Base-by-base conservation (phyloP, 1,284 basidiomycete species). In the Malassezia vespertilionis region DNA sequence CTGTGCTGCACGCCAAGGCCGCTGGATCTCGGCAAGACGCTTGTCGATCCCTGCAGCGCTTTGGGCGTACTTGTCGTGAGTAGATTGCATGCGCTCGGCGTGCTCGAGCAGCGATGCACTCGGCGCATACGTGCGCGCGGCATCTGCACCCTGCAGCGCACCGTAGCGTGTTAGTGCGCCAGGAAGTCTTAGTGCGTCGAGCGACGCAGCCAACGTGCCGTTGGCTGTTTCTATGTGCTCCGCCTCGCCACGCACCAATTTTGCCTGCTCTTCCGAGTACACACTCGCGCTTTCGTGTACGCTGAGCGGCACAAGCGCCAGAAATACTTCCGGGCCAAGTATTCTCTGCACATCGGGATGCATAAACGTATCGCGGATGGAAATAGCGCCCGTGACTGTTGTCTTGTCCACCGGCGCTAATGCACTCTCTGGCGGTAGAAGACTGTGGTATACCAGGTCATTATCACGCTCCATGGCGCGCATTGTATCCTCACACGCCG, bases 231-330 rank as follows among this genome's bases (percentile, higher is more conserved):
- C 89, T 0, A 81, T 81, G 36, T 82, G 79, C 75, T 96, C 90
- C 1, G 84, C 82, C 69, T 96, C 90, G 2, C 77, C 80, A 30
- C 93, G 78, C 1, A 88, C 86, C 20, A 99, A 76, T 73, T 97
- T 96, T 12, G 91, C 93, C 74, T 97, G 96, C 74, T 99, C 93
- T 71, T 99, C 91, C 1, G 87, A 91, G 72, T 97, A 99, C 14
- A 97, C 81, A 47, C 83, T 86, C 5, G 93, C 90, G 57, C 84
- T 86, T 73, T 96, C 89, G 71, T 96, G 90, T 4, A 99, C 89
- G 53, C 85, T 86, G 26, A 97, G 75, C 6, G 93, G 91, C 18
- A 99, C 80, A 2, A 99, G 79, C 32, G 82, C 79, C 52, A 81
- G 72, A 72, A 99, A 96, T 50, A 96, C 78, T 71, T 96, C 91